Percentiles rank a stretch among this genome's conserved stretches.
These are phyloP conservation scores for Hippophae rhamnoides DNA, from an alignment of 306 rosid species.

Conservation along the genomic window DNA sequence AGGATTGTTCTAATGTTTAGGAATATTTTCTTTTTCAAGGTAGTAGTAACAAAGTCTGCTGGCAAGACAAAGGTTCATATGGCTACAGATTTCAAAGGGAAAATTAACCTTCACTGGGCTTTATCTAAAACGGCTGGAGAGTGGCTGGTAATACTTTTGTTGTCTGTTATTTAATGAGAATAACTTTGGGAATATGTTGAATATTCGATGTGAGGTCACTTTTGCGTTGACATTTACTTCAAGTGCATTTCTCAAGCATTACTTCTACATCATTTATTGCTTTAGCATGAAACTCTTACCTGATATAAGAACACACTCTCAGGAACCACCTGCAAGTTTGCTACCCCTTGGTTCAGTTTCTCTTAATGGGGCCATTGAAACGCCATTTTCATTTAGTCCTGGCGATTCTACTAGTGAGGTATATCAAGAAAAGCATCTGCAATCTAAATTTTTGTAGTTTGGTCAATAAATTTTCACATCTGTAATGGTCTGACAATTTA, in stretches of 20 bases:
- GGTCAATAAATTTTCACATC: constrained; percentile 10
- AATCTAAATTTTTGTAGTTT: constrained; percentile 19
- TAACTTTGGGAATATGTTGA: constrained; percentile 12
- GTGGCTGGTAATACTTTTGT: constrained; percentile 69
- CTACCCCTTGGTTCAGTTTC: constrained; percentile 70
- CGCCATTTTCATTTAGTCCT: constrained; percentile 41
- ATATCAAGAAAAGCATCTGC: constrained; percentile 17
- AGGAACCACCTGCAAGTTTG: constrained; percentile 68
- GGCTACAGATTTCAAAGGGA: constrained; percentile 61
- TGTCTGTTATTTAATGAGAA: constrained; percentile 18
- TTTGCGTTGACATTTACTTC: constrained; percentile 3
- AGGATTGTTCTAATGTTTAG: constrained; percentile 20
- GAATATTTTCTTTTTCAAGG: constrained; percentile 34
- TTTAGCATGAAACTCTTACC: constrained; percentile 4
- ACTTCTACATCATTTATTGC: constrained; percentile 9
- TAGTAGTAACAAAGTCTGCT: constrained; percentile 55
- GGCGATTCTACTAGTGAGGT: constrained; percentile 50
- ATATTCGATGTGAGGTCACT: constrained; percentile 12
- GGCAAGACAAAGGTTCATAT: constrained; percentile 68
- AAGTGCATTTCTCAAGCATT: constrained; percentile 1
- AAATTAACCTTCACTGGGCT: constrained; percentile 83
- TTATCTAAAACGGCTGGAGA: constrained; percentile 67
- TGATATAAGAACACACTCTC: constrained; percentile 27
- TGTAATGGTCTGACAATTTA: constrained; percentile 17
- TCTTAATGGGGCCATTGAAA: constrained; percentile 44